Percentiles rank a stretch among this genome's conserved stretches.
Evolutionary conservation across 2,329 filamentous ascomycete genomes (phyloP).

Genomic region (Penicillium janthinellum): DNA sequence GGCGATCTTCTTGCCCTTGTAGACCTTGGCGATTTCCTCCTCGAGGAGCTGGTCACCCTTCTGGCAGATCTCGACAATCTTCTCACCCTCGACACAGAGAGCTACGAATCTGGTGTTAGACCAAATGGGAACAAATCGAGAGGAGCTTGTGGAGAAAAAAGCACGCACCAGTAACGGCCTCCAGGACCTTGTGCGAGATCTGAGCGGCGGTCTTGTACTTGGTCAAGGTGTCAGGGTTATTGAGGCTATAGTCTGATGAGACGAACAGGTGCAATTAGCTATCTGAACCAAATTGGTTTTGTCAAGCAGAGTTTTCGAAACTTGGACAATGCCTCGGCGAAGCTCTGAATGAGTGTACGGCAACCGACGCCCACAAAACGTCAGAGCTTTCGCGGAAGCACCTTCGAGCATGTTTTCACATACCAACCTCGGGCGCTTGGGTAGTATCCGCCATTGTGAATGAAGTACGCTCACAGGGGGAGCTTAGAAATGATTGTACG

Average conservation of each 20-base stretch:
- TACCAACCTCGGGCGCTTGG: slow-evolving; percentile 46
- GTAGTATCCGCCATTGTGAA: slow-evolving; percentile 43
- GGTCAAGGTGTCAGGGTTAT: slow-evolving; percentile 91
- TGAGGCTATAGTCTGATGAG: slow-evolving; percentile 76
- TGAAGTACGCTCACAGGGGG: slow-evolving; percentile 28
- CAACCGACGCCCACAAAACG: slow-evolving; percentile 34
- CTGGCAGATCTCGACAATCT: slow-evolving; percentile 92
- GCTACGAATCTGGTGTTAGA: slow-evolving; percentile 46
- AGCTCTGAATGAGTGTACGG: slow-evolving; percentile 24
- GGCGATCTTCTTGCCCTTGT: slow-evolving; percentile 94
- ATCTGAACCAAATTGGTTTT: background rate
- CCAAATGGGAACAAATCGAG: background rate
- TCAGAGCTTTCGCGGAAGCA: slow-evolving; percentile 35
- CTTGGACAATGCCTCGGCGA: slow-evolving; percentile 19
- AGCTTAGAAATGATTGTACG: slow-evolving; percentile 21
- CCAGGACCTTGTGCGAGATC: slow-evolving; percentile 94
- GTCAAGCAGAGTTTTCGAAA: background rate
- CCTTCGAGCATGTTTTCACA: slow-evolving; percentile 30
- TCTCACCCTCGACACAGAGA: slow-evolving; percentile 78
- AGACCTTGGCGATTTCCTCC: slow-evolving; percentile 92
- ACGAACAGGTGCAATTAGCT: slow-evolving; percentile 21
- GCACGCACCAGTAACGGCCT: slow-evolving; percentile 68
- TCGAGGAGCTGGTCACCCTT: slow-evolving; percentile 93
- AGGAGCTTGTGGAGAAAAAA: slow-evolving; percentile 4
- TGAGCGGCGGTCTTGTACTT: slow-evolving; percentile 98